Base-by-base conservation (phyloP, 192 early-diverging fungal genomes). In the Spizellomyces punctatus region DNA sequence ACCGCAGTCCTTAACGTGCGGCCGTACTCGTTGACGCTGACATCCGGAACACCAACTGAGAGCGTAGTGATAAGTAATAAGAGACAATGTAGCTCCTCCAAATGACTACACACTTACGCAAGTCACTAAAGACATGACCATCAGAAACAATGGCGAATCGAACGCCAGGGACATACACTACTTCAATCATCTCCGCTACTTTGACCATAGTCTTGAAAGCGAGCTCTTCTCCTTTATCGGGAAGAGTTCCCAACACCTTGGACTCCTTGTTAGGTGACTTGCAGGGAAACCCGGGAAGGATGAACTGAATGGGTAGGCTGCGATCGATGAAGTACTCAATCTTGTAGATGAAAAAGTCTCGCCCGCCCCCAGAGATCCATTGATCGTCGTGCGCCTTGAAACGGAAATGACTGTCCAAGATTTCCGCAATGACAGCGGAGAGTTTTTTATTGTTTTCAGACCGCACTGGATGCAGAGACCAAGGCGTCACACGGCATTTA, bases 251-350 rank as follows among this genome's bases (percentile, higher is more conserved):
- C 17, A 68, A 43, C 10, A 45, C 46, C 36, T 68, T 68, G 55
- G 54, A 19, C 21, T 21, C 42, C 12, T 17, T 45, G 55, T 68
- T 68, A 52, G 17, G 6, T 16, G 66, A 68, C 19, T 68, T 68
- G 66, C 66, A 68, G 16, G 66, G 66, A 45, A 68, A 68, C 12
- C 27, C 66, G 6, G 66, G 66, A 12, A 68, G 66, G 19, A 19
- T 44, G 45, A 68, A 68, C 16, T 55, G 66, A 16, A 68, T 19
- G 4, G 66, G 54, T 22, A 68, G 66, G 19, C 58, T 55, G 55
- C 66, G 66, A 6, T 12, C 4, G 19, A 68, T 44, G 41, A 68
- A 68, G 42, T 57, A 68, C 0, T 4, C 0, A 27, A 63, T 44
- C n/a, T 22, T 17, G 21, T 63, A 6, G 17, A n/a, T n/a, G 42